Conservation (phyloP, 129 eudicot genomes). For the Deinandra increscens region DNA sequence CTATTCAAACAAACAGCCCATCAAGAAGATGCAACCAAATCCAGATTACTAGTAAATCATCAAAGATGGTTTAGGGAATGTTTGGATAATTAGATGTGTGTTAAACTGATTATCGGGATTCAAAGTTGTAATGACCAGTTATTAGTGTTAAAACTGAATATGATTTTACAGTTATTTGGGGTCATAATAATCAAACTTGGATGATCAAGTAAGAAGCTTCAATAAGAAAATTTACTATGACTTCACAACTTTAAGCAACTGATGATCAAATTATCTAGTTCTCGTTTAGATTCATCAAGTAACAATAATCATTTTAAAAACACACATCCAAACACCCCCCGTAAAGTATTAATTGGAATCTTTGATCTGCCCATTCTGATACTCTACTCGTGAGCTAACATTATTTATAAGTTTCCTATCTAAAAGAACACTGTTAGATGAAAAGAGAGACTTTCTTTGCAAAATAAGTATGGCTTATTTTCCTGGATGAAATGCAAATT, state of each 20-base stretch:
- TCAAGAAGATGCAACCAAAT: not conserved
- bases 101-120: not conserved
- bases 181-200: not conserved
- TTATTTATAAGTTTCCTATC: not conserved
- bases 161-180: not conserved
- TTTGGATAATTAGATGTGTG: not conserved
- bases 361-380: not conserved
- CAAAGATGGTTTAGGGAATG: not conserved
- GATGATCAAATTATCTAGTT: not conserved
- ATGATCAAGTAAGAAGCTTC: not conserved
- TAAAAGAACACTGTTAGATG: slow-evolving; percentile 1
- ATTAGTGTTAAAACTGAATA: not conserved
- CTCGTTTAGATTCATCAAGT: not conserved
- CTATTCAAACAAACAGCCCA: not conserved
- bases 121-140: not conserved
- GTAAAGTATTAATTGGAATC: not conserved
- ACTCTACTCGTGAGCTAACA: not conserved
- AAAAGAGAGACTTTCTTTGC: not conserved
- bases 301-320: not conserved
- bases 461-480: no score
- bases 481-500: not conserved
- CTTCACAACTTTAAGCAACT: not conserved
- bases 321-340: not conserved
- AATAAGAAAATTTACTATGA: not conserved
- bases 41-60: not conserved